Evolutionary conservation across 1,284 basidiomycete genomes (phyloP).

Genomic region (Malassezia sympodialis): DNA sequence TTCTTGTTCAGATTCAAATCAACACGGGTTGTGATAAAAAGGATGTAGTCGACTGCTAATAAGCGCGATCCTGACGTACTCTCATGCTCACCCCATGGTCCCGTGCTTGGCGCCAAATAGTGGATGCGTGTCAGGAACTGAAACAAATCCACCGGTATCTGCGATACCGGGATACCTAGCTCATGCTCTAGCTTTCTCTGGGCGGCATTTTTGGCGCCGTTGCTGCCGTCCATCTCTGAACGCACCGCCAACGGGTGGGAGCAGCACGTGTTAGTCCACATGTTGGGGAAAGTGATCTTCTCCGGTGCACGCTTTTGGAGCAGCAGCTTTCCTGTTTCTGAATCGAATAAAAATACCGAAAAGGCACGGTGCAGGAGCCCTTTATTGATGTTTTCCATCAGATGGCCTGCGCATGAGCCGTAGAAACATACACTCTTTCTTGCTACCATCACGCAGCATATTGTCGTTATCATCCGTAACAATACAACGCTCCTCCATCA

Average conservation of each 20-base stretch:
- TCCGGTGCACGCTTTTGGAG: constrained; percentile 88
- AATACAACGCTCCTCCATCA: constrained; percentile 98
- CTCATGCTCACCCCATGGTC: constrained; percentile 97
- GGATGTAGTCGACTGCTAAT: constrained; percentile 84
- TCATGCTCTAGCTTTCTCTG: constrained; percentile 93
- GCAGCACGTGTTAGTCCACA: constrained; percentile 99
- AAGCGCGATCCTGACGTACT: constrained; percentile 54
- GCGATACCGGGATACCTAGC: constrained; percentile 69
- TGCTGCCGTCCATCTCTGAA: constrained; percentile 63
- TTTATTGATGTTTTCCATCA: constrained; percentile 93
- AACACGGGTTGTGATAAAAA: constrained; percentile 85
- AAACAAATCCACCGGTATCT: constrained; percentile 72
- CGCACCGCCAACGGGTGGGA: constrained; percentile 71
- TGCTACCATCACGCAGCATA: constrained; percentile 55
- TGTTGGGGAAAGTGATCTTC: constrained; percentile 98
- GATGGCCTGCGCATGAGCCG: constrained; percentile 60
- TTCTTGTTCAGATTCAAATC: constrained; percentile 74
- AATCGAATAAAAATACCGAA: constrained; percentile 92
- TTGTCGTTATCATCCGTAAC: constrained; percentile 81
- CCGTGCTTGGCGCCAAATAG: constrained; percentile 86
- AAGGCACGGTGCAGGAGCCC: constrained; percentile 95
- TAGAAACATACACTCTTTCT: constrained; percentile 75
- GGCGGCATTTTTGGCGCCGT: constrained; percentile 72
- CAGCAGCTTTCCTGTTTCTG: constrained; percentile 83
- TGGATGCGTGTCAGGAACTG: constrained; percentile 94